Base-by-base conservation (phyloP, 257 asterid genomes). In the Petrea volubilis region DNA sequence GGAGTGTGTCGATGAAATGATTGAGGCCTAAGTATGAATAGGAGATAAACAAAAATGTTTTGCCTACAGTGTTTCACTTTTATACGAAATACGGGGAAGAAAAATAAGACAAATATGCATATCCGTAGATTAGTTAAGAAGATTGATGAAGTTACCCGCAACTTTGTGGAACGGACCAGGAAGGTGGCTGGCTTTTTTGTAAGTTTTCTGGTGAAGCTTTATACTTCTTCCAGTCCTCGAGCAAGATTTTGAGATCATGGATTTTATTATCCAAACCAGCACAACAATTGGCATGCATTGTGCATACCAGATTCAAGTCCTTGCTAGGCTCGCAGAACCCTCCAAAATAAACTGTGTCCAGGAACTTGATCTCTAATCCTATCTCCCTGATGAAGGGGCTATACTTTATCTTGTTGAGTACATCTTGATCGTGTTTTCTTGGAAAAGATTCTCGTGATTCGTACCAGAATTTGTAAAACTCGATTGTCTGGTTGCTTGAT, bases 221-320 rank as follows among this genome's bases (percentile, higher is more conserved):
- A 56, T 79, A 89, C 3, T 60, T 81, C 62, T 27, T 83, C 96
- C 96, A 89, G 33, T 89, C 82, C 0, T 81, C 69, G 3, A 89
- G 71, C 72, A 80, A 33, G 36, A 87, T 78, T 62, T 61, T 77
- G 11, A 89, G 82, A 53, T 85, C 91, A 41, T 81, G 85, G 5
- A 89, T 77, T 66, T 89, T 87, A 27, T 80, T 83, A n/a, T 76
- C 87, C 51, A 89, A 29, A 10, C 94, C 88, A 24, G 52, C 68
- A 59, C 96, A 89, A 29, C 94, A 90, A 68, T 87, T 90, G 10
- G 95, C 92, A 76, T 86, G 91, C 96, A 88, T 84, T 31, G 89
- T 86, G 78, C 82, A 71, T 3, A 81, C 87, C 41, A 47, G 20
- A 46, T 81, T 73, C 60, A 90, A 43, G 29, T 90, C 83, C 28